Evolutionary conservation across 164 flowering plant genomes (phyloP).

Genomic region (Stephania japonica): DNA sequence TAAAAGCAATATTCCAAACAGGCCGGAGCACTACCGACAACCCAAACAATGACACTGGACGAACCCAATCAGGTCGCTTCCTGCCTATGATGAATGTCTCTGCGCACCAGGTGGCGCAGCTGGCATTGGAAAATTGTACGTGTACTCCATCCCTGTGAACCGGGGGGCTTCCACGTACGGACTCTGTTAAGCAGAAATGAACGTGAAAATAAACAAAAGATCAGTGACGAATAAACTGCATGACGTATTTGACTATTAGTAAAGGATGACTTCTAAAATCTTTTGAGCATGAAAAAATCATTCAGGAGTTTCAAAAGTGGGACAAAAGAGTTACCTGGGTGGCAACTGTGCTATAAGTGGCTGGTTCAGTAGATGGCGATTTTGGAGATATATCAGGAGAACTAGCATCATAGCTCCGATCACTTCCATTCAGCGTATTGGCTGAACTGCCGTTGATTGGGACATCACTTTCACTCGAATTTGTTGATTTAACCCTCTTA

Average conservation of each 20-base stretch:
- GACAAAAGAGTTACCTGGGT: conserved; percentile 46
- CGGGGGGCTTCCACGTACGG: conserved; percentile 87
- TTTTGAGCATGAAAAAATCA: neutral
- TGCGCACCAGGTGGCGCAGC: conserved; percentile 95
- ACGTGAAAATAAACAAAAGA: neutral
- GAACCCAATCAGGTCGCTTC: neutral
- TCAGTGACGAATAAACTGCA: neutral
- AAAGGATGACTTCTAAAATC: neutral
- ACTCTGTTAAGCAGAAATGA: conserved; percentile 34
- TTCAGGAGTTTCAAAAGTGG: neutral
- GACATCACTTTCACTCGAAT: conserved; percentile 45
- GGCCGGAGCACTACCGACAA: conserved; percentile 1
- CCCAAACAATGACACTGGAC: conserved; percentile 6
- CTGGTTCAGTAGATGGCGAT: conserved; percentile 32
- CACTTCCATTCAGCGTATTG: conserved; percentile 52
- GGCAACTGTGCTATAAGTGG: conserved; percentile 23
- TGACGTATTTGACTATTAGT: no score
- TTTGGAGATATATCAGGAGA: conserved; percentile 43
- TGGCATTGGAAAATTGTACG: conserved; percentile 65
- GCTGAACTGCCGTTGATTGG: conserved; percentile 15
- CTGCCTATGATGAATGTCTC: conserved; percentile 30
- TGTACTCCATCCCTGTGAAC: conserved; percentile 31
- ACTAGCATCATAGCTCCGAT: conserved; percentile 30
- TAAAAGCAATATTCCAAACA: conserved; percentile 3
- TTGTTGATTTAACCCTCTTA: conserved; percentile 62